These are phyloP conservation scores for Albatrellus ellisii DNA, from an alignment of 768 basidiomycete species.

Conservation along the genomic window DNA sequence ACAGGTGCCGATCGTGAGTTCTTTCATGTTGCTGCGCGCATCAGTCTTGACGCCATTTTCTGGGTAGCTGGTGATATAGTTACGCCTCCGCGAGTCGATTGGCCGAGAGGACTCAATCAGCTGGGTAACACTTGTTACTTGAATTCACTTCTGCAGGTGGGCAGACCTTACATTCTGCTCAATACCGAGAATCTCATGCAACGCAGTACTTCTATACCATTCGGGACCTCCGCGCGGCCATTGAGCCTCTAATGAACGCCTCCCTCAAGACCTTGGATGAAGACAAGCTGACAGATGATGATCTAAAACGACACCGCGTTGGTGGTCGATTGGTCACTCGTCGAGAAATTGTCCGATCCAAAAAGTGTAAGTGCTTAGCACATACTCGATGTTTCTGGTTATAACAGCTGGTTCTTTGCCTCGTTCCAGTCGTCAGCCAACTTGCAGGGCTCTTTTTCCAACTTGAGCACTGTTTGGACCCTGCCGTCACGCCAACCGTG, in stretches of 20 bases:
- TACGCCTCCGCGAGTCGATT: constrained; percentile 40
- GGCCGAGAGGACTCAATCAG: constrained; percentile 81
- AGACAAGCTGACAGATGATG: constrained; percentile 68
- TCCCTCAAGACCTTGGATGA: constrained; percentile 44
- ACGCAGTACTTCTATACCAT: constrained; percentile 94
- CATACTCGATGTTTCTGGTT: not conserved
- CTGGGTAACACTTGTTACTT: constrained; percentile 83
- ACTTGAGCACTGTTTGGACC: constrained; percentile 49
- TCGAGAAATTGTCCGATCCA: constrained; percentile 71
- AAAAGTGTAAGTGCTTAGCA: constrained; percentile 43
- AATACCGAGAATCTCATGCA: not conserved
- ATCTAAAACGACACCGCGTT: constrained; percentile 72
- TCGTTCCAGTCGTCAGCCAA: constrained; percentile 75
- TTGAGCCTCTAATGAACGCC: constrained; percentile 43
- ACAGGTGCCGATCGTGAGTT: constrained; percentile 67
- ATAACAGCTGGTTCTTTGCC: constrained; percentile 8
- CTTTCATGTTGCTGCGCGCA: not conserved
- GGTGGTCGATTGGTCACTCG: constrained; percentile 76
- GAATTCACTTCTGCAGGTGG: constrained; percentile 65
- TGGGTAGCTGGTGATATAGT: constrained; percentile 51
- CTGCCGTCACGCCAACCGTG: constrained; percentile 69
- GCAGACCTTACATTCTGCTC: constrained; percentile 2
- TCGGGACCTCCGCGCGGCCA: constrained; percentile 70
- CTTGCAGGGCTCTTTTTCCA: constrained; percentile 69
- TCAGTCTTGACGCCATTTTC: not conserved